Evolutionary conservation across 2,329 filamentous ascomycete genomes (phyloP), one percentile per base, ranked within the genome.

Genomic region (Colletotrichum australisinense): DNA sequence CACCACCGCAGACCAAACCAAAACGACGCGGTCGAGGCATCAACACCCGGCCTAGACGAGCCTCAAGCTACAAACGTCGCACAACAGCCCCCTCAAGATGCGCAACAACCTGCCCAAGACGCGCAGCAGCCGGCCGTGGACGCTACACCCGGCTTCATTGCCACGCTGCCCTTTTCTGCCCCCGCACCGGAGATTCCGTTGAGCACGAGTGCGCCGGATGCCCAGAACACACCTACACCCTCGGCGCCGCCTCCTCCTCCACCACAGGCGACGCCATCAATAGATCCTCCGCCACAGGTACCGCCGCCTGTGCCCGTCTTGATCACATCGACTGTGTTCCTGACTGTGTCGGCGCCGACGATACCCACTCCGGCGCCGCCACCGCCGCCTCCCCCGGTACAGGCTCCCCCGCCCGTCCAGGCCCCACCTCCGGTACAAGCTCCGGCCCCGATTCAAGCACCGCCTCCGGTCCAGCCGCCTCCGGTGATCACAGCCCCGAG

Each of bases 161-260:
- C 70, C n/a, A 60, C 67, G 55, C 67, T 73, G 9, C 70, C 70
- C 2, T 49, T 70, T 6, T 67, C 28, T 26, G 55, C 67, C 14
- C 42, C 70, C 4, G 24, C 22, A 19, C 16, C 46, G 26, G 70
- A 70, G 30, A 55, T 46, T 30, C 30, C 30, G 26, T 9, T 26
- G 1, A 35, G 65, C 5, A 53, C 58, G 14, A 49, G 19, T 22
- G 22, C 42, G 19, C n/a, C 64, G 0, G 22, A 56, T 22, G 3
- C 49, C 7, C 67, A 53, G 24, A 35, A 16, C 16, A 53, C 59
- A 22, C 59, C 69, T 1, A 57, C 69, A 0, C 30, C 57, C 5
- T 28, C 56, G 6, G 28, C 28, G 1, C 22, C 28, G 12, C 30
- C 30, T 65, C 11, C 62, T 65, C 11, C 62, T 38, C 46, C 62